Base-by-base conservation (phyloP, 768 basidiomycete genomes). In the Mycena metata region DNA sequence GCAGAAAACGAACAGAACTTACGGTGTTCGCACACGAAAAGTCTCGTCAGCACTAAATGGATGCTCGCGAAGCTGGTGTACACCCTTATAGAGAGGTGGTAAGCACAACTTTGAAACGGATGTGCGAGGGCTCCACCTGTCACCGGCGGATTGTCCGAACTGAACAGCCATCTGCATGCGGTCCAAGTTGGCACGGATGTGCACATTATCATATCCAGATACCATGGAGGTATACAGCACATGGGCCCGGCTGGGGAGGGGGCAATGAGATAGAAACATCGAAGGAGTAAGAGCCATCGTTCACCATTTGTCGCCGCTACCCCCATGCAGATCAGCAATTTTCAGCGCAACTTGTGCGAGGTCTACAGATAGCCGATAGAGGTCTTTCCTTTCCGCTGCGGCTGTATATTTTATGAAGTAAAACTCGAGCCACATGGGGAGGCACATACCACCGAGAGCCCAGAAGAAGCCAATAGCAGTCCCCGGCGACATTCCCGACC, bases 401-500 rank as follows among this genome's bases (percentile, higher is more conserved):
- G 86, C 86, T 88, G 66, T 66, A 51, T 50, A 43, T 61, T 57
- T 23, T 46, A 36, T 70, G 12, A 69, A 55, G n/a, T 62, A 39
- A 7, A 45, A 33, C 13, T 47, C 24, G n/a, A 33, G 3, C 8
- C n/a, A 24, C 39, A 15, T 17, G 45, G 60, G 23, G 47, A 42
- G 15, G 39, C 15, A 57, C 77, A 33, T 72, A 90, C 90, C 89
- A 75, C 86, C 88, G 8, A 91, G 79, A 16, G 88, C 86, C 90
- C 89, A 92, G 74, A 92, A 90, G 77, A 93, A 90, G 8, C 92
- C 92, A 19, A 90, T 77, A 0, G 90, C 87, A 10, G 90, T 89
- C 6, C 90, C 90, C 17, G 90, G 85, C 9, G 89, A 85, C 83
- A 93, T 90, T 7, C 91, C 92, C 61, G 84, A 86, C 30, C 90